Evolutionary conservation across 2,329 filamentous ascomycete genomes (phyloP).

Genomic region (Teratosphaeria epicoccoides): DNA sequence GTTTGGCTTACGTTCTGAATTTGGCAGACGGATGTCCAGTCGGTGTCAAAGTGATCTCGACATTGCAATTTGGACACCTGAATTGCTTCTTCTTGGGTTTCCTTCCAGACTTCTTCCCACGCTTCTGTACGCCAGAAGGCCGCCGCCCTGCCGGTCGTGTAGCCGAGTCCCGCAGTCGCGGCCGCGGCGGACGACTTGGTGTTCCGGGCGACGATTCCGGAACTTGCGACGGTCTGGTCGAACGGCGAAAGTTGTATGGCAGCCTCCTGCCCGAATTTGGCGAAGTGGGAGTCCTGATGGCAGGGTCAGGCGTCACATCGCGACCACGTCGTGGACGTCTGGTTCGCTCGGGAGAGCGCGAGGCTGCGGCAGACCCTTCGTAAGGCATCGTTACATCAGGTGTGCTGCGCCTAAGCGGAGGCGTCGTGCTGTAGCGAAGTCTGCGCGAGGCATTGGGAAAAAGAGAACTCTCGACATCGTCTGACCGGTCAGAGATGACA

Average conservation of each 20-base stretch:
- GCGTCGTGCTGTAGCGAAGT: neutral
- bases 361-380: neutral
- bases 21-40: neutral
- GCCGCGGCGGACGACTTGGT: neutral
- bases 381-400: neutral
- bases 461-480: neutral
- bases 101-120: neutral
- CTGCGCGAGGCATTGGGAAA: neutral
- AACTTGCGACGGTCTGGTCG: neutral
- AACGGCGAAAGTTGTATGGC: neutral
- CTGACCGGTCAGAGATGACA: neutral
- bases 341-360: neutral
- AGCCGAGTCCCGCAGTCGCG: too few species aligned
- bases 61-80: slow-evolving; percentile 1
- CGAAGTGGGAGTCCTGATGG: neutral
- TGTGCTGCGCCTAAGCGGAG: neutral
- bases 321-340: neutral
- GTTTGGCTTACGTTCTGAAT: neutral
- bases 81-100: neutral
- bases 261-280: neutral
- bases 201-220: neutral
- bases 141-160: neutral
- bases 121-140: neutral
- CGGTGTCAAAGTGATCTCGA: neutral
- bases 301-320: neutral